These are phyloP conservation scores for Mycena venus DNA, from an alignment of 768 basidiomycete genomes.

Conservation along the genomic window DNA sequence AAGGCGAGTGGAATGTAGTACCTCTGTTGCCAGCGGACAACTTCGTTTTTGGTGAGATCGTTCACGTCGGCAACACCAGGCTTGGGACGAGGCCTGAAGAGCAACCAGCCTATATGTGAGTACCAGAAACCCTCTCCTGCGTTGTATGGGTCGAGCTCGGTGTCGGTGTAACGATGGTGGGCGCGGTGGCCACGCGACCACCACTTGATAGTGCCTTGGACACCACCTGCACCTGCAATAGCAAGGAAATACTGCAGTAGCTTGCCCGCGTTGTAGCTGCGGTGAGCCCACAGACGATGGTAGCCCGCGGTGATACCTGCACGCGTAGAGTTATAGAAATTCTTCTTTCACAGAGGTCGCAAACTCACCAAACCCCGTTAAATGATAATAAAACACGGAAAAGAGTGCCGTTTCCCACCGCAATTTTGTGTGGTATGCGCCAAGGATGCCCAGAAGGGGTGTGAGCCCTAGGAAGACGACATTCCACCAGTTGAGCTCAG, in stretches of 20 bases:
- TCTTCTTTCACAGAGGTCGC: too few relatives aligned
- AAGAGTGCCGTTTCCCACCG: constrained; percentile 79
- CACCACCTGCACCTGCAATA: constrained; percentile 90
- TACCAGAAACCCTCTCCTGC: constrained; percentile 90
- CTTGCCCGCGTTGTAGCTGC: constrained; percentile 91
- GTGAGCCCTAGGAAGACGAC: constrained; percentile 80
- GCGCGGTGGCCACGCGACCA: constrained; percentile 98
- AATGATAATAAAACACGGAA: constrained; percentile 54
- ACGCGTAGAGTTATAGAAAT: too few relatives aligned
- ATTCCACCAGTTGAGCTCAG: constrained; percentile 85
- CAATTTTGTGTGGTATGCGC: constrained; percentile 74
- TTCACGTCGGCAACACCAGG: constrained; percentile 94
- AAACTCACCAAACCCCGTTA: constrained; percentile 78
- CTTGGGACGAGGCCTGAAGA: constrained; percentile 90
- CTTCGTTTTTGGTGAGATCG: constrained; percentile 84
- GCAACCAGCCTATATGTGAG: constrained; percentile 94
- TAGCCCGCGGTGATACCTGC: constrained; percentile 90
- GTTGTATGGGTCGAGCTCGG: too few relatives aligned
- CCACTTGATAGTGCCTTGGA: constrained; percentile 98
- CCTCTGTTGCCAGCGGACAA: constrained; percentile 92
- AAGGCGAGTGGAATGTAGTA: constrained; percentile 83
- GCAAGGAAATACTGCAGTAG: constrained; percentile 90
- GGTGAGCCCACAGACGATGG: constrained; percentile 98
- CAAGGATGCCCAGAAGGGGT: constrained; percentile 82
- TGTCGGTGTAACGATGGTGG: constrained; percentile 96